These are phyloP conservation scores for Botrytis tulipae DNA, from an alignment of 2,329 filamentous ascomycete genomes.

Conservation along the genomic window DNA sequence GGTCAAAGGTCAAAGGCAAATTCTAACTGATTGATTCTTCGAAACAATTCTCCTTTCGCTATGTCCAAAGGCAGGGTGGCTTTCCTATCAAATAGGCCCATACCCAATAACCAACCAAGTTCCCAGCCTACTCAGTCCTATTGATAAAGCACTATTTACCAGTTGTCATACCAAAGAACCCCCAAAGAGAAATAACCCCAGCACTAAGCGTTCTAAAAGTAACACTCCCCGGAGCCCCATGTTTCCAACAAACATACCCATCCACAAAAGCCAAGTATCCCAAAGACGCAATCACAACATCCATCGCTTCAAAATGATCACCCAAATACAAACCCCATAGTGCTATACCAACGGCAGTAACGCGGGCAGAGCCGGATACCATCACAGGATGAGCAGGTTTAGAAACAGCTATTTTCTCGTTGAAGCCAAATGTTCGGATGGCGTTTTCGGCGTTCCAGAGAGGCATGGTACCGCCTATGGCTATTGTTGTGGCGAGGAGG, in stretches of 20 bases:
- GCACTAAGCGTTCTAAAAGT: neutral
- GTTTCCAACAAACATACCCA: neutral
- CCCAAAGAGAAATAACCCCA: neutral
- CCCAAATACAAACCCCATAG: neutral
- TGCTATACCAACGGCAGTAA: neutral
- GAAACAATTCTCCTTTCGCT: neutral
- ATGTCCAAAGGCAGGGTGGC: neutral
- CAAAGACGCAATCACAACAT: neutral
- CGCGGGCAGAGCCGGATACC: neutral
- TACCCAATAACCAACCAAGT: neutral
- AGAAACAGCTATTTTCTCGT: neutral
- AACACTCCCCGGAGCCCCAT: neutral
- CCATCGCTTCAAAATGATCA: neutral
- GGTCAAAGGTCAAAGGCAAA: neutral
- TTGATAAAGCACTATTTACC: neutral
- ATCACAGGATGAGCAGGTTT: neutral
- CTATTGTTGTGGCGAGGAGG: neutral
- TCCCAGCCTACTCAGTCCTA: fast-evolving
- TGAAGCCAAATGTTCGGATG: neutral
- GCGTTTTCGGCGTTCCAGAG: neutral
- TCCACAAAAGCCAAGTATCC: neutral
- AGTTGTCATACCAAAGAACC: neutral
- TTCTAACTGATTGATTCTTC: neutral
- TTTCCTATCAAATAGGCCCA: neutral
- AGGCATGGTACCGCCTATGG: neutral